Evolutionary conservation across 495 filamentous ascomycete species (phyloP), one percentile per base, ranked within the genome.

Genomic region (Daldinia childiae): DNA sequence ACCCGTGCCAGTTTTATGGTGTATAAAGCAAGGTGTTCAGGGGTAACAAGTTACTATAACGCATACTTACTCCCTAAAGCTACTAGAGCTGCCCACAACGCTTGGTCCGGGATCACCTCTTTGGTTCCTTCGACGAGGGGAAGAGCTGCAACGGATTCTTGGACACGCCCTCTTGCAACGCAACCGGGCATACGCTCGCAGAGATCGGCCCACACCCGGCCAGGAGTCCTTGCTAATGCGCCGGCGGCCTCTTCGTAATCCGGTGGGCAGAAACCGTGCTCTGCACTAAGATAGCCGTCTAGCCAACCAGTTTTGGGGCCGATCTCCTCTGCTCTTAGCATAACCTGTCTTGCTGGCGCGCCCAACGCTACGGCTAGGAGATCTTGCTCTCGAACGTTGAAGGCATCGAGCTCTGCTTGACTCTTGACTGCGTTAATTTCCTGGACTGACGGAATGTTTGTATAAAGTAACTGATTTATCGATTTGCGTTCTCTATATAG

Each of bases 181-280:
- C 82, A 81, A 0, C 84, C 85, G 0, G 85, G 85, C 83, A 86
- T 86, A 24, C 84, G 77, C 56, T 84, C 82, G 69, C 83, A 86
- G 1, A 87, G 76, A 64, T 86, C 84, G 7, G 82, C 81, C 85
- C 85, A 87, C 67, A 86, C 80, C 56, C 85, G 77, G 6, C 84
- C 84, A 0, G 83, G 82, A 0, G 83, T 83, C 55, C 76, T 80
- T 21, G 83, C 78, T 12, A 87, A 76, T 0, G 82, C 83, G 9
- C 80, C 82, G 6, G 80, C 80, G 2, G 84, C 76, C 41, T 83
- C 83, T 68, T 80, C 79, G 63, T 84, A 81, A 61, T 87, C 83
- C 34, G 79, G 79, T 19, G 83, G 84, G 63, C 82, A 84, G 63
- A 86, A 86, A 2, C 85, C 85, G 57, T 83, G 80, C 58, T 82